A percentile compares a stretch with the other conserved stretches of the same genome.
Conservation (phyloP, 352 stramenopile genomes). For the Achlya hypogyna region DNA sequence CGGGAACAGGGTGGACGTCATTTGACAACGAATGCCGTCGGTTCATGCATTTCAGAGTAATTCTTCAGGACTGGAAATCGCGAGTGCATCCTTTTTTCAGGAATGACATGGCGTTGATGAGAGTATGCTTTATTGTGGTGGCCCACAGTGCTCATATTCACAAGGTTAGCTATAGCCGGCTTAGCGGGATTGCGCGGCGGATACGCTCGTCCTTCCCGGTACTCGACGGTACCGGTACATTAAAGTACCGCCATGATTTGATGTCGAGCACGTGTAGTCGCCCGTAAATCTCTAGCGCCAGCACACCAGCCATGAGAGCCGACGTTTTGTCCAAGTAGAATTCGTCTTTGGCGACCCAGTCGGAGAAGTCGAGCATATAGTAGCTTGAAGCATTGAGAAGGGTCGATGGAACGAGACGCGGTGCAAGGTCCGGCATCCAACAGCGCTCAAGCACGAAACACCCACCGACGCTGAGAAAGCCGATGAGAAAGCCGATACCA, state of each 20-base stretch:
- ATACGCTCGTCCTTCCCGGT: not conserved
- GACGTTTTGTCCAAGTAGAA: slow-evolving; percentile 11
- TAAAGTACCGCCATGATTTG: slow-evolving; percentile 13
- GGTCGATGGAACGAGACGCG: not conserved
- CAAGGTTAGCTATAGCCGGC: not conserved
- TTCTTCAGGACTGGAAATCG: no score
- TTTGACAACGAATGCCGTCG: no score
- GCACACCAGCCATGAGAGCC: slow-evolving; percentile 9
- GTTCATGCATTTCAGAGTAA: no score
- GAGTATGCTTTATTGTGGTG: no score
- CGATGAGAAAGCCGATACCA: not conserved
- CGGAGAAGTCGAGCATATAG: slow-evolving; percentile 14
- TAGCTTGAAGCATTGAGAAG: slow-evolving; percentile 3
- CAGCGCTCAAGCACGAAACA: not conserved
- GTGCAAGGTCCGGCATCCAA: not conserved
- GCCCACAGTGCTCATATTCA: not conserved
- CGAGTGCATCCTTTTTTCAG: no score
- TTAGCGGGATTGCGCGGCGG: not conserved
- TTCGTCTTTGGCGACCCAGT: not conserved
- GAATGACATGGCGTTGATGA: no score
- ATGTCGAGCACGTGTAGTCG: slow-evolving; percentile 9
- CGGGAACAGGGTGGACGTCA: no score
- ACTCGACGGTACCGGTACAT: not conserved
- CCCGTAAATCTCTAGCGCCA: not conserved
- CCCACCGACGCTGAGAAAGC: not conserved